phyloP scores from a whole-genome alignment of 192 early-diverging fungal genomes.

The Podila clonocystis region DNA sequence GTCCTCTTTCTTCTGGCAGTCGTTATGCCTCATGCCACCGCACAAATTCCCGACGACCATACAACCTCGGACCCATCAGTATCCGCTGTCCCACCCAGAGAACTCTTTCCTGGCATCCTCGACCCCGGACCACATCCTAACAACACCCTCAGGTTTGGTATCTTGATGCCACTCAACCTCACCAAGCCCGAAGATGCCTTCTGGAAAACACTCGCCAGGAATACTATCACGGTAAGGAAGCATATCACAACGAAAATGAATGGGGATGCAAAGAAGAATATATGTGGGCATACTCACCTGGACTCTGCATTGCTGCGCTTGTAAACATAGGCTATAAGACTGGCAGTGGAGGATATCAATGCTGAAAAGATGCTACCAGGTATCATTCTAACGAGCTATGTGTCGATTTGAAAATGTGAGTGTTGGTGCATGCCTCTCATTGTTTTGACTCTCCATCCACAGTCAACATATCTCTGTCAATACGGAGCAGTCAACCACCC shows the following conservation, averaged over 20 bases:
- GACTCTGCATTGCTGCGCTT: neutral
- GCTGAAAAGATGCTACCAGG: constrained; percentile 15
- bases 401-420: neutral
- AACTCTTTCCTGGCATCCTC: constrained; percentile 5
- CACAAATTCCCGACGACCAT: neutral
- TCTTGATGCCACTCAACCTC: constrained; percentile 5
- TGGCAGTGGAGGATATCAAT: constrained; percentile 10
- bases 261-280: neutral
- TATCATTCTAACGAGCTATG: neutral
- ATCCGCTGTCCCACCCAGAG: neutral
- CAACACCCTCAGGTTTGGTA: constrained; percentile 5
- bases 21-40: no score
- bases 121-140: constrained; percentile 8
- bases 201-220: neutral
- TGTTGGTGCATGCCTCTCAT: neutral
- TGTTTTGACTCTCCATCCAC: neutral
- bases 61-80: neutral
- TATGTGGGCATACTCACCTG: neutral
- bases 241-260: neutral
- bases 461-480: constrained; percentile 13
- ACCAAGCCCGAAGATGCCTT: neutral
- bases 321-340: constrained; percentile 8
- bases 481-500: constrained; percentile 11
- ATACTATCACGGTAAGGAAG: constrained; percentile 1
- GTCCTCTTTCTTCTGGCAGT: no score